These are phyloP conservation scores for Starmera amethionina DNA, from an alignment of 805 yeast genomes.

Conservation along the genomic window DNA sequence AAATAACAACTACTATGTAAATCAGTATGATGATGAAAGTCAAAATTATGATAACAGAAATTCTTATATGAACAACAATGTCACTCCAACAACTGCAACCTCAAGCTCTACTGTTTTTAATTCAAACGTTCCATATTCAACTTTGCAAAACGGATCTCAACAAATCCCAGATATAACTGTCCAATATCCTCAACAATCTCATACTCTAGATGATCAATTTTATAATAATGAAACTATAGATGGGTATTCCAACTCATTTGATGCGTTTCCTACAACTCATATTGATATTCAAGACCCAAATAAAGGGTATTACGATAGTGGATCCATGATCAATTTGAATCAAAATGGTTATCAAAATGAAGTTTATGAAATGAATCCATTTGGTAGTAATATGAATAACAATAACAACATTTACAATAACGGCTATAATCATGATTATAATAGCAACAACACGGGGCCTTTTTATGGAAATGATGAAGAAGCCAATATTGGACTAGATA, in stretches of 20 bases:
- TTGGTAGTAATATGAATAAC: constrained; percentile 1
- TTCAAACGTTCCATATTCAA: constrained; percentile 14
- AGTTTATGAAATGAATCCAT: background rate
- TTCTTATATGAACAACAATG: background rate
- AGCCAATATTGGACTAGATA: constrained; percentile 27
- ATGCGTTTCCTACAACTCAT: constrained; percentile 8
- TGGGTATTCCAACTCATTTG: constrained; percentile 2
- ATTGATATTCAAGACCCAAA: constrained; percentile 1
- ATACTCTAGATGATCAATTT: constrained; percentile 1
- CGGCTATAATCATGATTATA: constrained; percentile 15
- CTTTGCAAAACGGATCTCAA: constrained; percentile 12
- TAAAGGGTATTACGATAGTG: constrained; percentile 5
- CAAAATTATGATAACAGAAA: background rate
- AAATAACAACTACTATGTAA: constrained; percentile 1
- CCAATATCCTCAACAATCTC: constrained; percentile 1
- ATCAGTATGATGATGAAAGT: constrained; percentile 1
- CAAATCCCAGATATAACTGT: constrained; percentile 10
- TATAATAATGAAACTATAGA: constrained; percentile 3
- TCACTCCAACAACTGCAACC: background rate
- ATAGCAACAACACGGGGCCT: background rate
- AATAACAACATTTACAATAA: constrained; percentile 7
- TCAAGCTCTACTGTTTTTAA: background rate
- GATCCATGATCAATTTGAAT: background rate
- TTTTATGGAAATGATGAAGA: constrained; percentile 14
- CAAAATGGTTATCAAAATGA: background rate